phyloP scores from a whole-genome alignment of 495 filamentous ascomycete genomes.

The Hypoxylon intermedium region DNA sequence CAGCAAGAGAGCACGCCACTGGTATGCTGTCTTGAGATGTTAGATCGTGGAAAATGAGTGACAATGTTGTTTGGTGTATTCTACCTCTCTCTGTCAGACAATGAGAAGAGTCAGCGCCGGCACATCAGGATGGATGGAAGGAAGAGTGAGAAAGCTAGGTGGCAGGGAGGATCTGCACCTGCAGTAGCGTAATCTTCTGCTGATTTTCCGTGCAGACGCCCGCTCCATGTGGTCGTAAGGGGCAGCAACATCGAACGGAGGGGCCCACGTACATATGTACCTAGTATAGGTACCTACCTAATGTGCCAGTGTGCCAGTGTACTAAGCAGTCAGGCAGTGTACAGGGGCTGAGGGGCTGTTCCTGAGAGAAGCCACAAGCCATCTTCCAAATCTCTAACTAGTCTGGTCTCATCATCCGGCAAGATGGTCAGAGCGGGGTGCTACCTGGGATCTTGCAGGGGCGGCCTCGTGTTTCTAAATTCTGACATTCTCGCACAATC shows the following conservation, averaged over 20 bases:
- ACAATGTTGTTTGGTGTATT: conserved; percentile 36
- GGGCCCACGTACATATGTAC: too few species aligned
- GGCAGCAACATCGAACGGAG: conserved; percentile 21
- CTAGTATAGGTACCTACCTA: too few species aligned
- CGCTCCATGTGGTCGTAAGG: conserved; percentile 29
- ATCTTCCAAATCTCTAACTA: conserved; percentile 32
- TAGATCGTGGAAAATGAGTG: conserved; percentile 27
- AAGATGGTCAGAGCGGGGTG: conserved; percentile 13
- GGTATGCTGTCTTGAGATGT: conserved; percentile 8
- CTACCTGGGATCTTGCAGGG: conserved; percentile 13
- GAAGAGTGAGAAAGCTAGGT: conserved; percentile 13
- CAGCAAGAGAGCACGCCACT: conserved; percentile 22
- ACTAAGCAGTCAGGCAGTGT: too few species aligned
- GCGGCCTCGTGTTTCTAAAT: conserved; percentile 24
- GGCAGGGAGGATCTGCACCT: conserved; percentile 28
- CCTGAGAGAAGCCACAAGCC: conserved; percentile 28
- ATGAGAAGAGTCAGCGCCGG: conserved; percentile 21
- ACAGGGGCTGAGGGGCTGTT: conserved; percentile 30
- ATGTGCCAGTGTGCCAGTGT: too few species aligned
- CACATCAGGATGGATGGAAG: conserved; percentile 22
- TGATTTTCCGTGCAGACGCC: conserved; percentile 4
- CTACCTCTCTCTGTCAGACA: conserved; percentile 15
- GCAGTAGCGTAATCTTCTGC: conserved; percentile 34
- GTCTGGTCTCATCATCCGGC: conserved; percentile 33
- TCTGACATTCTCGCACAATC: conserved; percentile 13